Evolutionary conservation across 306 rosid genomes (phyloP), one percentile per base, ranked within the genome.

Genomic region (Hippophae gyantsensis): DNA sequence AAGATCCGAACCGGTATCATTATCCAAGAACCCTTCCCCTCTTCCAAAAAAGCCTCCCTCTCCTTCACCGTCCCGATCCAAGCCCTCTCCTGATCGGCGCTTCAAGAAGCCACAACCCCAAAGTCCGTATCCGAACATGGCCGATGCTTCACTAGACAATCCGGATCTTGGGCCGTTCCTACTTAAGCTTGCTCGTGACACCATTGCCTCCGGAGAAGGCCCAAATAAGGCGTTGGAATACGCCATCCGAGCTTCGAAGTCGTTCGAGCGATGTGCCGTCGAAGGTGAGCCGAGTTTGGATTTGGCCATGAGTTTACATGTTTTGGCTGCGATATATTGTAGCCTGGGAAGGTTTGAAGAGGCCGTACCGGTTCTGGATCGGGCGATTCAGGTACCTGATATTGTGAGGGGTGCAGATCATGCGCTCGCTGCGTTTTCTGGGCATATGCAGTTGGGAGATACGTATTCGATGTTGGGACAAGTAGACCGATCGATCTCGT

Each of bases 161-260:
- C 97, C 99, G 51, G 99, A 93, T 93, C 99, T 93, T 54, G 99
- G 95, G 0, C 99, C 99, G 5, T 92, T 92, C 53, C 92, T 92
- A 1, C 97, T 93, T 12, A 88, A 93, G 66, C 77, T 93, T 0
- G 97, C 99, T 10, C 78, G 97, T 0, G 95, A 93, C 61, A 86
- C 99, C 9, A 93, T 93, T 40, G 97, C 99, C 42, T 88, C 97
- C 1, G 97, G 99, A 6, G 99, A 93, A 0, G 97, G 99, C 0
- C 99, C 97, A 10, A 74, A 73, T 53, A 93, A 78, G 74, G 97
- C 99, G 6, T 63, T 88, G 7, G 99, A 93, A 55, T 93, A 74
- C 56, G 99, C 99, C 1, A 57, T 93, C 42, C 73, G 94, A 0
- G 97, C 99, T 0, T 79, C 99, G 8, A 88, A 86, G 68, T 93